These are phyloP conservation scores for Chytriomyces sp. DNA, from an alignment of 192 early-diverging fungal genomes.

Conservation along the genomic window DNA sequence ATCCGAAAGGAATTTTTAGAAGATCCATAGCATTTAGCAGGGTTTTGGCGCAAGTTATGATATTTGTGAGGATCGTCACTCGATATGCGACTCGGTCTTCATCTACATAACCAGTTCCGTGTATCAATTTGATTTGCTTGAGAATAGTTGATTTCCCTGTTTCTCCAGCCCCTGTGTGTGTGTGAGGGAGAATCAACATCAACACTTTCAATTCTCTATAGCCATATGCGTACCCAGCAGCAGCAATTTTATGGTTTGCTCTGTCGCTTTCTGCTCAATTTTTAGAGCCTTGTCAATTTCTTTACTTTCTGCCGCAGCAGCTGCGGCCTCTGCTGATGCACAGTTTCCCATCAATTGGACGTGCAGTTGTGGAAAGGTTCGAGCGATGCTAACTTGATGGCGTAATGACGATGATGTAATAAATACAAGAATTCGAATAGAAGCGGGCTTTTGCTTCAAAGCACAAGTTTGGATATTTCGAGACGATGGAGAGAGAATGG, in stretches of 20 bases:
- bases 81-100: constrained; percentile 41
- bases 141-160: constrained; percentile 53
- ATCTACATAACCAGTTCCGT: constrained; percentile 41
- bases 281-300: constrained; percentile 40
- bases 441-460: no score
- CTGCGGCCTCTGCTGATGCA: constrained; percentile 35
- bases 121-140: constrained; percentile 49
- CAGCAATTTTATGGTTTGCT: constrained; percentile 43
- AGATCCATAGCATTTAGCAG: constrained; percentile 41
- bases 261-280: constrained; percentile 29
- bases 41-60: constrained; percentile 40
- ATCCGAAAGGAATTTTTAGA: constrained; percentile 33
- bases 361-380: no score
- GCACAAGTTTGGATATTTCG: no score
- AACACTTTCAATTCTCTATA: not conserved
- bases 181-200: not conserved
- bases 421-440: no score
- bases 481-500: no score
- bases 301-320: constrained; percentile 25
- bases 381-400: no score
- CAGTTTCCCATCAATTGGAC: constrained; percentile 51
- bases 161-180: constrained; percentile 41
- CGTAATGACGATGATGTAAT: no score
- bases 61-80: constrained; percentile 40
- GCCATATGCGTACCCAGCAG: constrained; percentile 29